These are phyloP conservation scores for Suillus lakei DNA, from an alignment of 768 basidiomycete species.

Conservation along the genomic window DNA sequence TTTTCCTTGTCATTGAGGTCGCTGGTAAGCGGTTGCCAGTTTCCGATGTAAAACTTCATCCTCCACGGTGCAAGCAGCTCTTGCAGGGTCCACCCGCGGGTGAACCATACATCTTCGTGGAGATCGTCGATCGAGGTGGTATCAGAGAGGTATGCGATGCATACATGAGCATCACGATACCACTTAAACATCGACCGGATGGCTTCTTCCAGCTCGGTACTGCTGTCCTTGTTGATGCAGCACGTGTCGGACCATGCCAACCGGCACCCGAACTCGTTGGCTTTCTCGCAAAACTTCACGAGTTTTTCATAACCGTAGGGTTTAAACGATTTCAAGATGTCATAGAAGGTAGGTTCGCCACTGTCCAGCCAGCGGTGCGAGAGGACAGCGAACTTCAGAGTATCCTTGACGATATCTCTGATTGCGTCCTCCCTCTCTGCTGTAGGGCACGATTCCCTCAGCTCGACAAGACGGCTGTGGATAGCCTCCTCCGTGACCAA, in stretches of 20 bases:
- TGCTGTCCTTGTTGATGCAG: slow-evolving; percentile 40
- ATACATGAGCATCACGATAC: slow-evolving; percentile 33
- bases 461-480: slow-evolving; percentile 9
- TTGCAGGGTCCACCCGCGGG: slow-evolving; percentile 37
- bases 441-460: slow-evolving; percentile 26
- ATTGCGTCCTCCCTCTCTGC: slow-evolving; percentile 29
- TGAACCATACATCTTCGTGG: slow-evolving; percentile 33
- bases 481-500: slow-evolving; percentile 31
- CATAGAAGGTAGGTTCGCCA: slow-evolving; percentile 35
- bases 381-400: slow-evolving; percentile 33
- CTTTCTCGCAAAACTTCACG: slow-evolving; percentile 29
- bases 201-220: slow-evolving; percentile 39
- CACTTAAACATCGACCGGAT: slow-evolving; percentile 41
- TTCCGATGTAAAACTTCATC: slow-evolving; percentile 37
- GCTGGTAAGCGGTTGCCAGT: slow-evolving; percentile 29
- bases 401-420: slow-evolving; percentile 24
- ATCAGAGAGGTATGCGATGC: slow-evolving; percentile 37
- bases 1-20: slow-evolving; percentile 35
- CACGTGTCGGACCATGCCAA: slow-evolving; percentile 42
- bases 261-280: slow-evolving; percentile 30
- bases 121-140: slow-evolving; percentile 34
- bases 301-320: slow-evolving; percentile 34
- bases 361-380: slow-evolving; percentile 36
- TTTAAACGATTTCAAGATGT: slow-evolving; percentile 32
- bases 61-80: slow-evolving; percentile 31